phyloP scores from a whole-genome alignment of 352 stramenopile species.

The Phytophthora ohioensis region DNA sequence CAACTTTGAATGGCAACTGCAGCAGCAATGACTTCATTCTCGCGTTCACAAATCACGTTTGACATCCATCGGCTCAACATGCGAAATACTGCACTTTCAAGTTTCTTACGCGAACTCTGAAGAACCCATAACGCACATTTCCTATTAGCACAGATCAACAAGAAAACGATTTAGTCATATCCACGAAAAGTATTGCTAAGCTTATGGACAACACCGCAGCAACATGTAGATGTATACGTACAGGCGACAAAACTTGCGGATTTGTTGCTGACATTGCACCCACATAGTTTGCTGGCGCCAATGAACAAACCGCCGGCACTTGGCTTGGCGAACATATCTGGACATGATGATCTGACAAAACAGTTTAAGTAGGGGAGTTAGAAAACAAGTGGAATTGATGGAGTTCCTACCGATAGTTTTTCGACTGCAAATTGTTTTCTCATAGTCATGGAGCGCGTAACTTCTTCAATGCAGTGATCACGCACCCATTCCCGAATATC shows the following conservation, averaged over 20 bases:
- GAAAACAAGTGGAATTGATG: neutral
- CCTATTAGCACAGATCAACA: constrained; percentile 7
- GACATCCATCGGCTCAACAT: constrained; percentile 50
- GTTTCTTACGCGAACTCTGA: constrained; percentile 35
- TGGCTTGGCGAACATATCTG: constrained; percentile 10
- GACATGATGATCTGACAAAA: constrained; percentile 31
- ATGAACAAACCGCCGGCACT: constrained; percentile 24
- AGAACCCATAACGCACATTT: constrained; percentile 60
- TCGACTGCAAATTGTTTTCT: constrained; percentile 49
- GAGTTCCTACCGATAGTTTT: constrained; percentile 48
- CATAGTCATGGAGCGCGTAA: constrained; percentile 37
- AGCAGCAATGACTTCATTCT: constrained; percentile 56
- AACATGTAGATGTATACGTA: constrained; percentile 26
- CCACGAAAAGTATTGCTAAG: neutral
- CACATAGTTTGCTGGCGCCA: constrained; percentile 41
- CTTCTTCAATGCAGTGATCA: constrained; percentile 59
- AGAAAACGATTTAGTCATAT: constrained; percentile 5
- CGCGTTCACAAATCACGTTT: constrained; percentile 27
- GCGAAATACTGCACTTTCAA: constrained; percentile 35
- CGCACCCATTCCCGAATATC: constrained; percentile 50
- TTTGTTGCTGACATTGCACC: constrained; percentile 33
- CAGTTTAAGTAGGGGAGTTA: neutral
- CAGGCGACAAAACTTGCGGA: constrained; percentile 58
- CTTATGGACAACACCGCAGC: too few relatives aligned
- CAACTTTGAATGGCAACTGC: constrained; percentile 66